Conservation (phyloP, 2,329 filamentous ascomycete species). For the Zymoseptoria pseudotritici region DNA sequence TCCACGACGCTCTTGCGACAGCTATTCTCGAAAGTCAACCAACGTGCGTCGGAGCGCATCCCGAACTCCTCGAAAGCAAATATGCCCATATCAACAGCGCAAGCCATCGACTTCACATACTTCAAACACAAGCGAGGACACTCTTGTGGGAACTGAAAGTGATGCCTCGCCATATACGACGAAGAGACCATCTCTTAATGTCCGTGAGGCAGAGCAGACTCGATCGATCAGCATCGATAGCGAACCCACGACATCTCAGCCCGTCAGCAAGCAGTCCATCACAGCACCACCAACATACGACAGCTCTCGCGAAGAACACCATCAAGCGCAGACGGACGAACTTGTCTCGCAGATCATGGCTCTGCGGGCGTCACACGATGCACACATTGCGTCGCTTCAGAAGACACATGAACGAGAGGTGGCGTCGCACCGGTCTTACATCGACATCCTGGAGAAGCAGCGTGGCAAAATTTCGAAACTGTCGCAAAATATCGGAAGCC, state of each 20-base stretch:
- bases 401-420: conserved; percentile 35
- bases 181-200: conserved; percentile 3
- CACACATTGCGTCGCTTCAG: conserved; percentile 31
- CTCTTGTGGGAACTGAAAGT: neutral
- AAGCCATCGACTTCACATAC: neutral
- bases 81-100: neutral
- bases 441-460: conserved; percentile 30
- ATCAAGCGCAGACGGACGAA: neutral
- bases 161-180: neutral
- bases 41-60: neutral
- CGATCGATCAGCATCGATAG: neutral
- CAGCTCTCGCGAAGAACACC: neutral
- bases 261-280: neutral
- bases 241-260: neutral
- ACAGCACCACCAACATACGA: neutral
- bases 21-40: conserved; percentile 3
- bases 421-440: conserved; percentile 32
- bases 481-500: neutral
- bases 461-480: conserved; percentile 10
- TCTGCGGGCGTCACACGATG: conserved; percentile 34
- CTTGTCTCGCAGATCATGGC: conserved; percentile 27
- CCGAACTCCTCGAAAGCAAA: neutral
- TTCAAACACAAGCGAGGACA: conserved; percentile 4
- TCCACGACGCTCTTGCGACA: conserved; percentile 2
- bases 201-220: neutral